phyloP scores from a whole-genome alignment of 2,329 filamentous ascomycete genomes.

The Escovopsis sp. region DNA sequence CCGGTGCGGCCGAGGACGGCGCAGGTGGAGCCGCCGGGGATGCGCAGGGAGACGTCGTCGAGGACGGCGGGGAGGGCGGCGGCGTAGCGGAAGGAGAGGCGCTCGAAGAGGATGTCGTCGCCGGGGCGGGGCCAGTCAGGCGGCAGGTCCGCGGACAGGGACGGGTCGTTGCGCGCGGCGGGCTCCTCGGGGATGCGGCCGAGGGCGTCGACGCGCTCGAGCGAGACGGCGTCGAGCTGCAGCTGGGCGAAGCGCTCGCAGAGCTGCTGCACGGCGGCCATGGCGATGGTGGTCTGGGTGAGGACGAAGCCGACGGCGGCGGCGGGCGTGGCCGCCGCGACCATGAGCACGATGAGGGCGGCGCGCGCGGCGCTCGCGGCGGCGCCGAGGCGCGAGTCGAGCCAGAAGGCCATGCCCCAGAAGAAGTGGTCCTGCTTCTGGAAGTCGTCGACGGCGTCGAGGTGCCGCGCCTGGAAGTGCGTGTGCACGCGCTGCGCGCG shows the following conservation, averaged over 20 bases:
- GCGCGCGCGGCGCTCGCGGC: slow-evolving; percentile 58
- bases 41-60: slow-evolving; percentile 51
- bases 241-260: slow-evolving; percentile 72
- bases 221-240: slow-evolving; percentile 84
- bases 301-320: slow-evolving; percentile 76
- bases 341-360: slow-evolving; percentile 55
- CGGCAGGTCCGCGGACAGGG: slow-evolving; percentile 40
- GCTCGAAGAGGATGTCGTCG: slow-evolving; percentile 61
- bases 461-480: slow-evolving; percentile 67
- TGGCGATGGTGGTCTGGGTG: slow-evolving; percentile 30
- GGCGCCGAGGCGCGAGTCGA: slow-evolving; percentile 55
- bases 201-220: slow-evolving; percentile 74
- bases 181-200: slow-evolving; percentile 65
- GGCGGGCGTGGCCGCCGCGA: slow-evolving; percentile 61
- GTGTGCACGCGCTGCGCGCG: slow-evolving; percentile 66
- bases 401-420: slow-evolving; percentile 77
- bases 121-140: slow-evolving; percentile 61
- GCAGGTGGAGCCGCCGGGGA: slow-evolving; percentile 49
- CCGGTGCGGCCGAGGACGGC: slow-evolving; percentile 70
- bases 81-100: slow-evolving; percentile 68
- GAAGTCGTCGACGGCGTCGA: slow-evolving; percentile 71
- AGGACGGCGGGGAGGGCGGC: slow-evolving; percentile 62
- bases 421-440: slow-evolving; percentile 96
- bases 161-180: slow-evolving; percentile 30
- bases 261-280: slow-evolving; percentile 32